These are phyloP conservation scores for Dicorynia guianensis DNA, from an alignment of 306 rosid species.

Conservation along the genomic window DNA sequence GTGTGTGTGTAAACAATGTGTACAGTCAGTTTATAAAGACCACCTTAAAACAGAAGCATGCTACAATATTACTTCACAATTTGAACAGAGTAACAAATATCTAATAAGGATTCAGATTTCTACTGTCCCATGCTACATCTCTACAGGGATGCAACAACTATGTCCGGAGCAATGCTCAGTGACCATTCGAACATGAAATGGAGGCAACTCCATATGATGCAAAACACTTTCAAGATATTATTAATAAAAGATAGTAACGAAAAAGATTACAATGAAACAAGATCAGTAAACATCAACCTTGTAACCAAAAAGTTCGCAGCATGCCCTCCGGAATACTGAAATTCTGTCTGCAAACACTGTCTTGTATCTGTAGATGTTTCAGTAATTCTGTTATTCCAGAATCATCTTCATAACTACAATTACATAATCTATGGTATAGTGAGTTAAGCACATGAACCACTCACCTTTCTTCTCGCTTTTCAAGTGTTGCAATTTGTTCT, in stretches of 20 bases:
- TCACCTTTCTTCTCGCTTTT: constrained; percentile 96
- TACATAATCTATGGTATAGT: constrained; percentile 17
- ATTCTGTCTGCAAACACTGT: constrained; percentile 96
- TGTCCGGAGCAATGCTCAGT: constrained; percentile 14
- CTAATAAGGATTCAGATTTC: constrained; percentile 30
- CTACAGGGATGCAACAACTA: constrained; percentile 2
- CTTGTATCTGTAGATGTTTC: constrained; percentile 79
- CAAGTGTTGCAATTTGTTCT: constrained; percentile 94
- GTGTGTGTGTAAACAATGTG: too few relatives aligned
- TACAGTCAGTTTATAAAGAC: neutral
- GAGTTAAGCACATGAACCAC: constrained; percentile 34
- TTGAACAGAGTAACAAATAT: neutral
- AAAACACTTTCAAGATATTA: constrained; percentile 24
- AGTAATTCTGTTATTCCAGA: constrained; percentile 40
- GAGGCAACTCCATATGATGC: constrained; percentile 22
- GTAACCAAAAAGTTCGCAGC: constrained; percentile 98
- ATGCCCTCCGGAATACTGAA: constrained; percentile 94
- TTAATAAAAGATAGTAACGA: neutral
- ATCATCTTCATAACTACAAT: constrained; percentile 26
- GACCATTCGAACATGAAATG: constrained; percentile 34
- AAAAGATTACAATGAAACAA: neutral
- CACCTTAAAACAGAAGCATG: constrained; percentile 35
- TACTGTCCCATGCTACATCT: constrained; percentile 17
- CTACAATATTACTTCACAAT: constrained; percentile 31
- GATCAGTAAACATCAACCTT: constrained; percentile 63